These are phyloP conservation scores for Lasiosphaeria miniovina DNA, from an alignment of 495 filamentous ascomycete genomes.

Conservation along the genomic window DNA sequence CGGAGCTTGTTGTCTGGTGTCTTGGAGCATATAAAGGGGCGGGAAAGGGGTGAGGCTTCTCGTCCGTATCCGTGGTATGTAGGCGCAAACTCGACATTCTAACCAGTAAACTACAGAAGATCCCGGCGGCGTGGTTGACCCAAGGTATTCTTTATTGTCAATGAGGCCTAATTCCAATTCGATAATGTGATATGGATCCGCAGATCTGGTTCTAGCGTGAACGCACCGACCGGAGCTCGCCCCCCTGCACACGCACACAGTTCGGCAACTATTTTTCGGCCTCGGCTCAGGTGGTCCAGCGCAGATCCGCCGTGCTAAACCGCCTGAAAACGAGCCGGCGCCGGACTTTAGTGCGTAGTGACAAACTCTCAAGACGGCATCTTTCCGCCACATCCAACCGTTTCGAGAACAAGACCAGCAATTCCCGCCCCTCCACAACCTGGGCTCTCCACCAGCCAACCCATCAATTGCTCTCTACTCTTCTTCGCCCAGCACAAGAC, in stretches of 20 bases:
- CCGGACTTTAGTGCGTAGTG: neutral
- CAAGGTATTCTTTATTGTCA: no score
- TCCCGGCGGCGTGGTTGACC: no score
- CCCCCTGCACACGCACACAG: no score
- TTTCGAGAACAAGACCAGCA: neutral
- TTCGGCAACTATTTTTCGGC: neutral
- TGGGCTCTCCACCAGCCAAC: neutral
- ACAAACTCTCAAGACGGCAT: constrained; percentile 1
- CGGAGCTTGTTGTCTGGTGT: neutral
- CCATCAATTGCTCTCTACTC: neutral
- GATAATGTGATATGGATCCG: no score
- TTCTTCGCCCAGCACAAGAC: neutral
- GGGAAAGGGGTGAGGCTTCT: no score
- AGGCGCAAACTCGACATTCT: no score
- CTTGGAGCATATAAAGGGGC: no score
- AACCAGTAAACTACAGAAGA: no score
- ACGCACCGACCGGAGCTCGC: no score
- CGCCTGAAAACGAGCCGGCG: neutral
- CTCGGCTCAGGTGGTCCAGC: neutral
- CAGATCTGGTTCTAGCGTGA: no score
- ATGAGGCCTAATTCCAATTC: no score
- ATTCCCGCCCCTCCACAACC: neutral
- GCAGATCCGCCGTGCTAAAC: neutral
- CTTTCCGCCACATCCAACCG: neutral
- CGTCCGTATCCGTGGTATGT: no score